These are phyloP conservation scores for Ophiosphaerella herpotricha DNA, from an alignment of 2,329 filamentous ascomycete species.

Conservation along the genomic window DNA sequence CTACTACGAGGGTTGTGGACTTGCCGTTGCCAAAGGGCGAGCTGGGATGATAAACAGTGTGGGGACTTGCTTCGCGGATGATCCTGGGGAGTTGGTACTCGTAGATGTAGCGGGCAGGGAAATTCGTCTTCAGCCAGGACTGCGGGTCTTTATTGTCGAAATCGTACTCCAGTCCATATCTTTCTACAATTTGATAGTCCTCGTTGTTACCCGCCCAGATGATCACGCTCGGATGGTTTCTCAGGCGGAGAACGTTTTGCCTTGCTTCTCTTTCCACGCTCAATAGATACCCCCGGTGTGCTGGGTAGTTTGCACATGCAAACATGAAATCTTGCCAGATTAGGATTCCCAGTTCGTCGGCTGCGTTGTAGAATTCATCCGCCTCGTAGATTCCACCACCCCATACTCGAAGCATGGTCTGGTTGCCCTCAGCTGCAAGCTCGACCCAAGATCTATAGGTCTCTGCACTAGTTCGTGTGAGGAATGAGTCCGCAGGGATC, in stretches of 20 bases:
- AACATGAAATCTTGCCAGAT: conserved; percentile 91
- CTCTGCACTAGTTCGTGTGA: conserved; percentile 68
- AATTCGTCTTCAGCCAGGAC: conserved; percentile 84
- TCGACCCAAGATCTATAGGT: conserved; percentile 76
- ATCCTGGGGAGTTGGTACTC: conserved; percentile 76
- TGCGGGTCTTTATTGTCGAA: conserved; percentile 76
- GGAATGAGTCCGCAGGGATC: conserved; percentile 82
- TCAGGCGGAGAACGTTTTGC: conserved; percentile 69
- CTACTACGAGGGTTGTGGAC: conserved; percentile 48
- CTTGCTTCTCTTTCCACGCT: conserved; percentile 57
- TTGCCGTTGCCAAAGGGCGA: conserved; percentile 84
- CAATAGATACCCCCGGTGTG: conserved; percentile 63
- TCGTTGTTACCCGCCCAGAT: conserved; percentile 95
- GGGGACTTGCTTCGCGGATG: conserved; percentile 68
- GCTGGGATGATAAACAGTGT: conserved; percentile 73
- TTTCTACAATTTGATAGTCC: conserved; percentile 85
- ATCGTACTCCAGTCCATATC: conserved; percentile 73
- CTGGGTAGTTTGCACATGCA: conserved; percentile 65
- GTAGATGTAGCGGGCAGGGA: conserved; percentile 91
- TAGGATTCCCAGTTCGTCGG: conserved; percentile 75
- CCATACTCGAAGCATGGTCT: conserved; percentile 82
- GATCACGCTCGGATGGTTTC: conserved; percentile 84
- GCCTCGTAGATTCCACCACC: conserved; percentile 80
- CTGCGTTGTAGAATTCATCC: conserved; percentile 72
- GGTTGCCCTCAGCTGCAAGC: conserved; percentile 74